Evolutionary conservation across 176 grass and related monocot genomes (phyloP).

Genomic region (Zoysia pacifica): DNA sequence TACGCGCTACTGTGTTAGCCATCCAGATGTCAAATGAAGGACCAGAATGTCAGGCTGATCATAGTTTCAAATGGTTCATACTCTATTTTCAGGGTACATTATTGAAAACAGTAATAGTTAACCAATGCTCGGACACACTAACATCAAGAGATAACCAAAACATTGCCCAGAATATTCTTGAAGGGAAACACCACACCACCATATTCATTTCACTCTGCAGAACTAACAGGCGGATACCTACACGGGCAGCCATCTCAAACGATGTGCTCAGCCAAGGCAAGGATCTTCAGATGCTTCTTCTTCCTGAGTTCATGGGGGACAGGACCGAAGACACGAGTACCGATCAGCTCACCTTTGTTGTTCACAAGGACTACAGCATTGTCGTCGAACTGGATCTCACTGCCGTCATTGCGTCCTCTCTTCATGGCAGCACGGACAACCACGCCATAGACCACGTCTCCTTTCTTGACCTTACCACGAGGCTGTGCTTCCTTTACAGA

Average conservation of each 20-base stretch:
- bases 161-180: not conserved
- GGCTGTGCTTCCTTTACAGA: constrained; percentile 97
- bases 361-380: constrained; percentile 85
- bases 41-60: not conserved
- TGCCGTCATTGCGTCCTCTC: constrained; percentile 71
- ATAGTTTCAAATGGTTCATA: not conserved
- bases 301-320: constrained; percentile 87
- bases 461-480: constrained; percentile 95
- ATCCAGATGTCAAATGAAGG: not conserved
- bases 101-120: constrained; percentile 25
- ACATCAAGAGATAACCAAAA: not conserved
- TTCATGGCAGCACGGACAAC: constrained; percentile 96
- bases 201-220: not conserved
- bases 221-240: constrained; percentile 22
- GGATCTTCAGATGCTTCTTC: constrained; percentile 97
- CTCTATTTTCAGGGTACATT: constrained; percentile 34
- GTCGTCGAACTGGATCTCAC: constrained; percentile 88
- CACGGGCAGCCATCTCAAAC: constrained; percentile 44
- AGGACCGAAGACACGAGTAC: constrained; percentile 77
- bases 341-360: constrained; percentile 94
- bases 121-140: not conserved
- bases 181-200: not conserved
- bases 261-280: constrained; percentile 85
- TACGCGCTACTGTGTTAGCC: not conserved
- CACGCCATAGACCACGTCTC: constrained; percentile 94